Percentiles rank a stretch among this genome's conserved stretches.
Evolutionary conservation across 2,329 filamentous ascomycete species (phyloP).

Genomic region (Neocucurbitaria cava): DNA sequence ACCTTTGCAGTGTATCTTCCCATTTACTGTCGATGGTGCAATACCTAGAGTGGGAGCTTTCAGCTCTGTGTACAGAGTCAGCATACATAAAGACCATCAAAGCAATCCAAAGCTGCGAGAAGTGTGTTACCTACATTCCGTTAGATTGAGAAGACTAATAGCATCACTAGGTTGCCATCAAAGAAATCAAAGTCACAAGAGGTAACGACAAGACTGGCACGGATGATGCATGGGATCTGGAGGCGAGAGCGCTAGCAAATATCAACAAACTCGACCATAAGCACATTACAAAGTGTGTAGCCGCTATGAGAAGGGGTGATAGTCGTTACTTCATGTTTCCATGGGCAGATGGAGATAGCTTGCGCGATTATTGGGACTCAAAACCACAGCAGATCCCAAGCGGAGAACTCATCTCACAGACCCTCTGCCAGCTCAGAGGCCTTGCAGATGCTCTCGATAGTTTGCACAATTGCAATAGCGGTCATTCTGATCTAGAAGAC

Average conservation of each 20-base stretch:
- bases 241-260: slow-evolving; percentile 10
- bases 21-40: slow-evolving; percentile 6
- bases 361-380: slow-evolving; percentile 19
- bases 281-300: slow-evolving; percentile 19
- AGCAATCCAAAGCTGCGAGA: not conserved
- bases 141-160: not conserved
- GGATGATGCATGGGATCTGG: slow-evolving; percentile 15
- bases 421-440: slow-evolving; percentile 17
- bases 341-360: slow-evolving; percentile 22
- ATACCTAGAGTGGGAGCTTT: slow-evolving; percentile 11
- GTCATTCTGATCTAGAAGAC: too few species aligned
- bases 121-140: slow-evolving; percentile 2
- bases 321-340: slow-evolving; percentile 29
- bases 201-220: slow-evolving; percentile 1
- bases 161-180: slow-evolving; percentile 15
- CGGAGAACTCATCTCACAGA: not conserved
- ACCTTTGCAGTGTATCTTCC: slow-evolving; percentile 12
- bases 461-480: slow-evolving; percentile 11
- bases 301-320: slow-evolving; percentile 17
- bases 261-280: slow-evolving; percentile 20
- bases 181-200: slow-evolving; percentile 6
- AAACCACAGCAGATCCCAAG: slow-evolving; percentile 1
- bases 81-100: slow-evolving; percentile 14
- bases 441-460: slow-evolving; percentile 20
- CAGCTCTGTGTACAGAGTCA: slow-evolving; percentile 8